These are phyloP conservation scores for Dothidotthia symphoricarpi DNA, from an alignment of 2,329 filamentous ascomycete species.

Conservation along the genomic window DNA sequence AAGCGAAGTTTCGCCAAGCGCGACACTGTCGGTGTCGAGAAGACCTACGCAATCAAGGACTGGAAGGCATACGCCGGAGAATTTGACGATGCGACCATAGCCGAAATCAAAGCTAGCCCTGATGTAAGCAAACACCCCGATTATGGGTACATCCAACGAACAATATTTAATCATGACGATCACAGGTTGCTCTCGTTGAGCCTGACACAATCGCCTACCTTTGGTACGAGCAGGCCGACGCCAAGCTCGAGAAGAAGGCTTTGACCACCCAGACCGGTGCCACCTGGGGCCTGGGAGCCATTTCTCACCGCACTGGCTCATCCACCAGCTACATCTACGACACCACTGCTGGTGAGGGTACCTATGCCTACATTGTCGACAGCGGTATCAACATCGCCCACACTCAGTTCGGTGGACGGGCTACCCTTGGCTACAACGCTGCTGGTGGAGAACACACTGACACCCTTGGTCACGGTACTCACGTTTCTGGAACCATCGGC, in stretches of 20 bases:
- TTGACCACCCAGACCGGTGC: slow-evolving; percentile 18
- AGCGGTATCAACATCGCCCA: slow-evolving; percentile 59
- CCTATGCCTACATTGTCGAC: slow-evolving; percentile 61
- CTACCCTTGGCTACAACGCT: slow-evolving; percentile 16
- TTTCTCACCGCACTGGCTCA: slow-evolving; percentile 13
- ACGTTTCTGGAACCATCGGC: slow-evolving; percentile 19
- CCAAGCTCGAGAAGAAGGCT: slow-evolving; percentile 13
- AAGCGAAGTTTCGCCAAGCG: slow-evolving; percentile 40
- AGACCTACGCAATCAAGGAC: slow-evolving; percentile 44
- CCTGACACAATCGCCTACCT: slow-evolving; percentile 15
- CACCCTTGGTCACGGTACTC: slow-evolving; percentile 25
- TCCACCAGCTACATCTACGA: slow-evolving; percentile 21
- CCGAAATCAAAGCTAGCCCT: slow-evolving; percentile 37
- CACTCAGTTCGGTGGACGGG: slow-evolving; percentile 27
- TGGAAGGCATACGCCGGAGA: slow-evolving; percentile 50
- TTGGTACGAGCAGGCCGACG: slow-evolving; percentile 10
- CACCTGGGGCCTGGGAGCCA: slow-evolving; percentile 24
- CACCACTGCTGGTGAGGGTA: slow-evolving; percentile 13
- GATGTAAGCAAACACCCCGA: slow-evolving; percentile 7
- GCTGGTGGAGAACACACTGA: slow-evolving; percentile 12
- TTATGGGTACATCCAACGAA: background rate
- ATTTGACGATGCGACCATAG: slow-evolving; percentile 48
- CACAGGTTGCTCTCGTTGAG: slow-evolving; percentile 15
- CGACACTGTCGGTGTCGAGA: slow-evolving; percentile 42
- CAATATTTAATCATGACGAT: background rate